Base-by-base conservation (phyloP, 495 filamentous ascomycete genomes). In the Neurospora africana region DNA sequence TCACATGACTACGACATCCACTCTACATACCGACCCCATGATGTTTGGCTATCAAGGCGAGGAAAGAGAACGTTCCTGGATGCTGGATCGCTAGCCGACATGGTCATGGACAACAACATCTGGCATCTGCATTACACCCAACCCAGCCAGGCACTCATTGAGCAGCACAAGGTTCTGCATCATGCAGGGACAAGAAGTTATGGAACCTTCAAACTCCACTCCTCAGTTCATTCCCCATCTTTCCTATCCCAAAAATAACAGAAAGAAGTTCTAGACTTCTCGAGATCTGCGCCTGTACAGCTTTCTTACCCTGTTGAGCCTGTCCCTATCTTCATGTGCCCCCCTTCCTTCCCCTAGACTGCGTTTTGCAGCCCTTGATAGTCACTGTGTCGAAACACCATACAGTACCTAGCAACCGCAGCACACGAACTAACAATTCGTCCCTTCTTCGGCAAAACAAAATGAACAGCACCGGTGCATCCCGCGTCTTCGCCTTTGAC, bases 401-500 rank as follows among this genome's bases (percentile, higher is more conserved):
- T 44, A n/a, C 1, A n/a, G n/a, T n/a, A n/a, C n/a, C 41, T 7
- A 47, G 23, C 23, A 17, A 61, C 23, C 13, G 0, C 33, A n/a
- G 21, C 21, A 70, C 38, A 23, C 4, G 23, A 19, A 9, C 38
- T 71, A 37, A 68, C 43, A 19, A 68, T 10, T 37, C 23, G 21
- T 33, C 70, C 19, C 9, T 33, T 13, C 21, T 43, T 41, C n/a
- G 36, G 19, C 10, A 11, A 36, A 36, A 44, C 41, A n/a, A 40
- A 40, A 38, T n/a, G 7, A n/a, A 84, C 68, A 84, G 92, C 33
- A 89, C 90, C n/a, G 89, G 88, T 27, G 86, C 86, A 4, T 81
- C 89, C 41, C 82, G 86, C 27, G 78, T 91, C 78, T 84, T 88
- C 81, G 88, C 90, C 77, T 92, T 91, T 79, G 89, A 92, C 83